Conservation (phyloP, 768 basidiomycete genomes). For the button mushroom (Agaricus bisporus) region DNA sequence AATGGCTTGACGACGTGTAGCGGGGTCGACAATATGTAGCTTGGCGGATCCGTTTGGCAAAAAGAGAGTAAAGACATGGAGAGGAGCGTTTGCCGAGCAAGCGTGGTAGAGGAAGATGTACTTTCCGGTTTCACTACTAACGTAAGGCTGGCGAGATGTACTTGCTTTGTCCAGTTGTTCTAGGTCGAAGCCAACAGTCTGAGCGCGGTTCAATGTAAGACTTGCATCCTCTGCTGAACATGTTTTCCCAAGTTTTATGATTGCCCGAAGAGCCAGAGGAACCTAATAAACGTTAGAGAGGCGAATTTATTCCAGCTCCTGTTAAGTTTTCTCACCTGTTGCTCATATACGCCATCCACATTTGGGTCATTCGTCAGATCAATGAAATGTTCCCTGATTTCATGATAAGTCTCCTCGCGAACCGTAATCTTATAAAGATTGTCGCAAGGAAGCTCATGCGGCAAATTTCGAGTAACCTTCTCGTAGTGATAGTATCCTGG, state of each 20-base stretch:
- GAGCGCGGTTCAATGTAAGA: slow-evolving; percentile 76
- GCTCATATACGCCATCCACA: slow-evolving; percentile 92
- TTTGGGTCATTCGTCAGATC: slow-evolving; percentile 90
- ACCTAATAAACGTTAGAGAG: slow-evolving; percentile 35
- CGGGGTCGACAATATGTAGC: slow-evolving; percentile 87
- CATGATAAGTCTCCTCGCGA: slow-evolving; percentile 76
- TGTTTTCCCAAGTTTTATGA: slow-evolving; percentile 80
- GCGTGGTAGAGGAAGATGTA: slow-evolving; percentile 90
- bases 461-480: slow-evolving; percentile 71
- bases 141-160: slow-evolving; percentile 58
- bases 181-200: slow-evolving; percentile 78
- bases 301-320: background rate
- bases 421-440: slow-evolving; percentile 83
- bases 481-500: slow-evolving; percentile 64
- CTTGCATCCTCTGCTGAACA: slow-evolving; percentile 62
- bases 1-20: slow-evolving; percentile 79
- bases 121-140: slow-evolving; percentile 65
- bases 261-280: slow-evolving; percentile 73
- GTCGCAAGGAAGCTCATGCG: slow-evolving; percentile 66
- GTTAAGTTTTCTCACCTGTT: slow-evolving; percentile 52
- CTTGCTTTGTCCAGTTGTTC: slow-evolving; percentile 66
- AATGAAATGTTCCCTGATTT: slow-evolving; percentile 87
- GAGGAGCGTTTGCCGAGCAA: slow-evolving; percentile 58
- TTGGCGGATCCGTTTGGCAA: slow-evolving; percentile 63
- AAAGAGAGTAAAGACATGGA: slow-evolving; percentile 89